Evolutionary conservation across 2,329 filamentous ascomycete genomes (phyloP), one percentile per base, ranked within the genome.

Genomic region (Kalaharituber pfeilii): DNA sequence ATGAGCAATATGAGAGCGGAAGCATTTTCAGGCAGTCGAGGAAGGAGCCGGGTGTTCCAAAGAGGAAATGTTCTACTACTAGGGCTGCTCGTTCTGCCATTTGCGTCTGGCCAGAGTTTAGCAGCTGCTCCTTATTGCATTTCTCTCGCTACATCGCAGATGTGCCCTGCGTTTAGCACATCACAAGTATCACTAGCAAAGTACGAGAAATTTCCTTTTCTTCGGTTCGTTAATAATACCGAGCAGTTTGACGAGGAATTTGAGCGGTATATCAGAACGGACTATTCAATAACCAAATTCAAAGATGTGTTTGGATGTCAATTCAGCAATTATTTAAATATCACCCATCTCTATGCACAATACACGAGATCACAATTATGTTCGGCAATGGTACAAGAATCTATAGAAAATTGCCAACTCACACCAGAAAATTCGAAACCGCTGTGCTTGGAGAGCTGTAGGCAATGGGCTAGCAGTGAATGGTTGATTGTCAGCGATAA

Each of bases 291-390:
- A 65, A 69, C 75, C 65, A 96, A 89, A 72, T 98, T 89, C 69
- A 75, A 84, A 67, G 73, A 76, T 52, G 73, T 86, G 49, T 77
- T 98, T 60, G 89, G 89, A 54, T 98, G 91, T 67, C 74, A 77
- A 49, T 76, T 77, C 58, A 73, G 95, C 63, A 79, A 91, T 65
- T 75, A 88, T 54, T 79, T 78, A 54, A 84, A 94, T 66, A 82
- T 86, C 3, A 82, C 79, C 62, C 76, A 83, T 64, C 78, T 88
- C 65, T 98, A 98, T 69, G 89, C 91, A 50, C 82, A 91, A 63
- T 98, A 89, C 70, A 94, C 89, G 4, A 91, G 80, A 49, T 91
- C 84, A 57, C 82, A 93, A 59, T 76, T 98, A 60, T 98, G 91
- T 75, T 96, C 93, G 73, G 77, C 85, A 60, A 84, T 98, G 65